Conservation (phyloP, 2,329 filamentous ascomycete species). For the Cytospora piceae region DNA sequence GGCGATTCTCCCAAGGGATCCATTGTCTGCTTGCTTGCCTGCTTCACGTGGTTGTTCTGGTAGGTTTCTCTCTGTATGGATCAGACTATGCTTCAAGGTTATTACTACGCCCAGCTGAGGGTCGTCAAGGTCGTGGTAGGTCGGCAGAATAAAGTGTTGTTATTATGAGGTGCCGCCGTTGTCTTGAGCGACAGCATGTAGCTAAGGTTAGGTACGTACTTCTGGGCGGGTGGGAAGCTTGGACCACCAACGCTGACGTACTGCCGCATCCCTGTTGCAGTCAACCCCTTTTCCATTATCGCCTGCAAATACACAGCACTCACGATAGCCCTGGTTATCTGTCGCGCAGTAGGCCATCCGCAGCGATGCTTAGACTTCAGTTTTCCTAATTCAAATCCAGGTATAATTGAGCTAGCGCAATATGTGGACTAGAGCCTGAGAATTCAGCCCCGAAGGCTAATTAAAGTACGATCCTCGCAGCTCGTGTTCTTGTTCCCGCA, state of each 20-base stretch:
- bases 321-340: no score
- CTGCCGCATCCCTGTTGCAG: not conserved
- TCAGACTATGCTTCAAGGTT: not conserved
- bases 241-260: constrained; percentile 8
- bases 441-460: not conserved
- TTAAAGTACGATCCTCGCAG: not conserved
- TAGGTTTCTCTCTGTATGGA: not conserved
- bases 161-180: constrained; percentile 1
- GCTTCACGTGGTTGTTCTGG: not conserved
- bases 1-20: constrained; percentile 56
- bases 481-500: not conserved
- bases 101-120: not conserved
- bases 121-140: not conserved
- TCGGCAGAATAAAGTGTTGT: not conserved
- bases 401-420: not conserved
- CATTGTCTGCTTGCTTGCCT: constrained; percentile 39
- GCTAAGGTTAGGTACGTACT: constrained; percentile 1
- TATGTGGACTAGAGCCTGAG: not conserved
- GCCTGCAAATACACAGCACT: not conserved
- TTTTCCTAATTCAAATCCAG: not conserved
- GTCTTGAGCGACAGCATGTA: not conserved
- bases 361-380: no score
- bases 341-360: not conserved
- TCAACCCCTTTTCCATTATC: not conserved
- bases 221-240: constrained; percentile 11